Percentiles rank a stretch among this genome's conserved stretches.
These are phyloP conservation scores for Mortierella sp. DNA, from an alignment of 371 early-diverging fungal species.

Conservation along the genomic window DNA sequence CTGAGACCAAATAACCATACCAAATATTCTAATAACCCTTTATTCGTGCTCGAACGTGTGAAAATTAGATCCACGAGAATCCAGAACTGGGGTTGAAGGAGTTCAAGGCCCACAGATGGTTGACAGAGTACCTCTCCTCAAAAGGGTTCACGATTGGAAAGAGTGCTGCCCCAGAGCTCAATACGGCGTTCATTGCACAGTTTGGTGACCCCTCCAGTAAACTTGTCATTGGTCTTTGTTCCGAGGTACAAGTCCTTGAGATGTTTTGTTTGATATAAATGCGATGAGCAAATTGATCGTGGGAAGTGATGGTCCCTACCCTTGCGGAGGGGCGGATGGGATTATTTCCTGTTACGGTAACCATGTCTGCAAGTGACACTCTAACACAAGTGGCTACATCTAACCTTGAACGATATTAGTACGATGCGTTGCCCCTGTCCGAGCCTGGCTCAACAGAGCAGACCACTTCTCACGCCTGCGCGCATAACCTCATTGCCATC, in stretches of 20 bases:
- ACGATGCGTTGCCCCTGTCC: conserved; percentile 35
- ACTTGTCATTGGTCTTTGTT: conserved; percentile 58
- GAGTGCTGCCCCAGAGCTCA: conserved; percentile 53
- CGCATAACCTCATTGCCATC: conserved; percentile 58
- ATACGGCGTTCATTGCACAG: conserved; percentile 62
- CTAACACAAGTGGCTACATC: background rate
- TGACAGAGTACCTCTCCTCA: conserved; percentile 57
- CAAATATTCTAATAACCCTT: no score
- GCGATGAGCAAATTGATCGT: background rate
- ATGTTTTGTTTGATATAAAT: background rate
- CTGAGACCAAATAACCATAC: no score
- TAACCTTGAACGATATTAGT: background rate
- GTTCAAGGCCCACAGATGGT: conserved; percentile 54
- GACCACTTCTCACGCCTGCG: conserved; percentile 32
- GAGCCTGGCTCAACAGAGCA: conserved; percentile 2
- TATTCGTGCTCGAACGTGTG: no score
- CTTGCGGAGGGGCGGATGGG: background rate
- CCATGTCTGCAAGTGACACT: background rate
- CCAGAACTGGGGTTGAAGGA: conserved; percentile 59
- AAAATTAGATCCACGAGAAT: conserved; percentile 53
- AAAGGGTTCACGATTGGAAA: conserved; percentile 59
- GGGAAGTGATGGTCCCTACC: background rate
- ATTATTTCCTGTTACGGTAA: background rate
- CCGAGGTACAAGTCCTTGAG: conserved; percentile 38
- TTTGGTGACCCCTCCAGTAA: conserved; percentile 34